phyloP scores from a whole-genome alignment of 257 asterid genomes.

The Solanum ossicruentum region DNA sequence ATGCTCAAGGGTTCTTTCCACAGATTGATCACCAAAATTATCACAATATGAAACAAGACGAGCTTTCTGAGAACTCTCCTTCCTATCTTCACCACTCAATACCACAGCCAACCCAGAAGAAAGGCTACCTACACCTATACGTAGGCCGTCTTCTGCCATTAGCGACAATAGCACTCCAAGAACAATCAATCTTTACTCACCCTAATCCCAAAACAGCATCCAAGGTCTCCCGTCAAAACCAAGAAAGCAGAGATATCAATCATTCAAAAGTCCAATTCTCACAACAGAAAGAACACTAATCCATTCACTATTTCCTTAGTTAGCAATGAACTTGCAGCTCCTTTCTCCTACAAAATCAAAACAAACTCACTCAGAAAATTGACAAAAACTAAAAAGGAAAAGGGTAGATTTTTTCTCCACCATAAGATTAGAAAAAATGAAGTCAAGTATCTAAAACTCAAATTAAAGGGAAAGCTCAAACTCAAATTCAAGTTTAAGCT shows the following conservation, averaged over 20 bases:
- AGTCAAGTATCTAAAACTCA: neutral
- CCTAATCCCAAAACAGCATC: slow-evolving; percentile 6
- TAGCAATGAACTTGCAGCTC: neutral
- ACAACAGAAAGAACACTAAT: neutral
- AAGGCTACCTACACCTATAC: slow-evolving; percentile 57
- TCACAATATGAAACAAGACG: slow-evolving; percentile 73
- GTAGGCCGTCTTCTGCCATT: slow-evolving; percentile 84
- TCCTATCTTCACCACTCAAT: slow-evolving; percentile 46
- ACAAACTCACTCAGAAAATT: neutral
- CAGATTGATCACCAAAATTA: slow-evolving; percentile 81
- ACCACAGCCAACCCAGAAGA: slow-evolving; percentile 89
- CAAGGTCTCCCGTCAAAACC: neutral
- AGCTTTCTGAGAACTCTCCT: slow-evolving; percentile 50
- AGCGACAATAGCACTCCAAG: slow-evolving; percentile 5
- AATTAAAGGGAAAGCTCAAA: neutral
- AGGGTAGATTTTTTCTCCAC: neutral
- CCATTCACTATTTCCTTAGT: neutral
- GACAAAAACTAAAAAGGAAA: neutral
- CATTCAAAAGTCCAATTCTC: slow-evolving; percentile 7
- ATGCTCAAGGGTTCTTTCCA: slow-evolving; percentile 84
- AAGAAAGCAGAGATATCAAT: slow-evolving; percentile 3
- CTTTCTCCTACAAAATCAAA: neutral
- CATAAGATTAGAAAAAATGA: neutral
- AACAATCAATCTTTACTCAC: neutral
- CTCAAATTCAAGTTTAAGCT: neutral